Conservation (phyloP, 83 land plant species). For the Thuja plicata region DNA sequence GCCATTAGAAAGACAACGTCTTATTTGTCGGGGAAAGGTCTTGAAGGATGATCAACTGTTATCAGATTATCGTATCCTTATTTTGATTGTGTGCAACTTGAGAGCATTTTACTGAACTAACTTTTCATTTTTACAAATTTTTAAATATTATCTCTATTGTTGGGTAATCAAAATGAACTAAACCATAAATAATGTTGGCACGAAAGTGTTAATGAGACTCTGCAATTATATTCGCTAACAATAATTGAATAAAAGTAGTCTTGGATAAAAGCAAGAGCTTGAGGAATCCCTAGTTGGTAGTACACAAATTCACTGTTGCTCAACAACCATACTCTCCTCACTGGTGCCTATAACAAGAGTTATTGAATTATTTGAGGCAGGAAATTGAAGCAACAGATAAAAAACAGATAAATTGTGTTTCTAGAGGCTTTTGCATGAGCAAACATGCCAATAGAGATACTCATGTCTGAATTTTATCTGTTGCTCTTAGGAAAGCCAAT, state of each 20-base stretch:
- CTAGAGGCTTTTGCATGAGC: not conserved
- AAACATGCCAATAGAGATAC: not conserved
- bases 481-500: not conserved
- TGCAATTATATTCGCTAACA: not conserved
- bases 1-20: conserved; percentile 13
- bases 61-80: conserved; percentile 18
- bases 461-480: not conserved
- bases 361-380: not conserved
- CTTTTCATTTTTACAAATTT: not conserved
- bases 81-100: not conserved
- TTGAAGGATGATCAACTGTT: conserved; percentile 12
- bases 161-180: not conserved
- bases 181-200: too few species aligned
- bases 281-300: not conserved
- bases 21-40: conserved; percentile 17
- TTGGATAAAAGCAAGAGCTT: not conserved
- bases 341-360: not conserved
- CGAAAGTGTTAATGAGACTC: not conserved
- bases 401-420: not conserved
- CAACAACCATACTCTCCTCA: not conserved
- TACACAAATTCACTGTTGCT: not conserved
- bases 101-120: not conserved
- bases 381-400: not conserved
- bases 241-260: not conserved
- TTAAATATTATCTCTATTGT: not conserved